These are phyloP conservation scores for Kazachstania viticola DNA, from an alignment of 805 yeast genomes.

Conservation along the genomic window DNA sequence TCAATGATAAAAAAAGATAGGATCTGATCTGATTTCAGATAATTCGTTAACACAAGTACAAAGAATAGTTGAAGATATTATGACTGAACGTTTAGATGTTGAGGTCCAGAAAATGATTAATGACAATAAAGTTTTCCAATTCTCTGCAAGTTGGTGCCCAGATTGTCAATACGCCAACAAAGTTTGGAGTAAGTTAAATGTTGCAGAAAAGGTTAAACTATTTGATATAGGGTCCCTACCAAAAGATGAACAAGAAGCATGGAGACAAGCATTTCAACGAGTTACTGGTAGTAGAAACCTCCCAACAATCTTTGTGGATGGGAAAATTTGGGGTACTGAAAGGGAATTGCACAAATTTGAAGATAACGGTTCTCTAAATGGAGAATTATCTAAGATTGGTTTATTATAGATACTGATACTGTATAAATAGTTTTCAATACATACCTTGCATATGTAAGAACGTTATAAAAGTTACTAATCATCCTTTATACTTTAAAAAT, in stretches of 20 bases:
- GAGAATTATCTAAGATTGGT: conserved; percentile 21
- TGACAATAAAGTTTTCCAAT: conserved; percentile 39
- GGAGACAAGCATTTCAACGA: conserved; percentile 24
- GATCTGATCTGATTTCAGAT: no score
- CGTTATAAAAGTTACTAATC: no score
- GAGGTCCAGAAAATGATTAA: conserved; percentile 38
- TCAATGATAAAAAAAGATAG: no score
- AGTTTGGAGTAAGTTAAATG: conserved; percentile 43
- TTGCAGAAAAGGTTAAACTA: conserved; percentile 37
- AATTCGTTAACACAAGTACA: no score
- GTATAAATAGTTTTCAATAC: no score
- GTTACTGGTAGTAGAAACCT: conserved; percentile 25
- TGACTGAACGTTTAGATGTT: no score
- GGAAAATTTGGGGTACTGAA: conserved; percentile 27
- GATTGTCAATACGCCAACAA: conserved; percentile 57
- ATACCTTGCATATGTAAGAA: no score
- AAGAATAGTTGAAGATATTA: no score
- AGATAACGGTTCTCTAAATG: conserved; percentile 12
- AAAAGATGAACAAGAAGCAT: conserved; percentile 18
- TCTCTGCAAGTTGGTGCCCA: conserved; percentile 70
- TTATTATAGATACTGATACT: conserved; percentile 9
- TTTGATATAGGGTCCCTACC: conserved; percentile 34
- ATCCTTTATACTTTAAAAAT: no score
- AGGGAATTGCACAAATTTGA: conserved; percentile 22
- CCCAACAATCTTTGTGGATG: conserved; percentile 25